Evolutionary conservation across 2,329 filamentous ascomycete species (phyloP).

Genomic region (Ophiostoma angusticollis): DNA sequence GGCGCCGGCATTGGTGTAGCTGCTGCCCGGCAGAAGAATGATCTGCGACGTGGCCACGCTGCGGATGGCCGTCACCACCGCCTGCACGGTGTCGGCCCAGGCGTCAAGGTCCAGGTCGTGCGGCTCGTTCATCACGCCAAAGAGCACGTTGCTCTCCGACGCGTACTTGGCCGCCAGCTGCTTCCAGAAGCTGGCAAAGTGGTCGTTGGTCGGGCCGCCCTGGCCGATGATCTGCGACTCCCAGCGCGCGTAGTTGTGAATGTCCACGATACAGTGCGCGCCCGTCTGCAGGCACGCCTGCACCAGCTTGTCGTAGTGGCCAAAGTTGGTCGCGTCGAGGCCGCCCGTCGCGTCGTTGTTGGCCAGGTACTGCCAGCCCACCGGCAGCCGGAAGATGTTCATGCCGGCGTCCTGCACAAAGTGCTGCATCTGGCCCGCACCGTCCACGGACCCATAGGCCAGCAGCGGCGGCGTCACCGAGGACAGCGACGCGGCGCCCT

Average conservation of each 20-base stretch:
- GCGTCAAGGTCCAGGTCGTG: slow-evolving; percentile 42
- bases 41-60: slow-evolving; percentile 46
- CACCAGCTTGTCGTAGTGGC: slow-evolving; percentile 34
- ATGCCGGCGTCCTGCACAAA: slow-evolving; percentile 40
- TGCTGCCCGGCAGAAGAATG: slow-evolving; percentile 50
- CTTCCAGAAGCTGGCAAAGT: slow-evolving; percentile 49
- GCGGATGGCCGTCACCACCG: slow-evolving; percentile 52
- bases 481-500: neutral
- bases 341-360: slow-evolving; percentile 31
- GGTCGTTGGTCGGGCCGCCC: slow-evolving; percentile 45
- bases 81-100: slow-evolving; percentile 50
- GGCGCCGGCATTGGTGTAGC: slow-evolving; percentile 32
- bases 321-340: slow-evolving; percentile 28
- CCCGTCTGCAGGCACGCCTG: slow-evolving; percentile 35
- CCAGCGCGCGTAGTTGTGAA: slow-evolving; percentile 47
- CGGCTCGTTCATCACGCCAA: slow-evolving; percentile 60
- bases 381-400: slow-evolving; percentile 39
- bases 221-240: slow-evolving; percentile 51
- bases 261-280: slow-evolving; percentile 36
- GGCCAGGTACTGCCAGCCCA: slow-evolving; percentile 36
- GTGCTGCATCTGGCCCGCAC: slow-evolving; percentile 37
- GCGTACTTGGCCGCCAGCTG: slow-evolving; percentile 47
- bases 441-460: slow-evolving; percentile 18
- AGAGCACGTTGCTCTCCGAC: slow-evolving; percentile 38
- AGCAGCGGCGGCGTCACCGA: slow-evolving; percentile 7